Evolutionary conservation across 148 eudicot species (phyloP).

Genomic region (Diospyros kaki): DNA sequence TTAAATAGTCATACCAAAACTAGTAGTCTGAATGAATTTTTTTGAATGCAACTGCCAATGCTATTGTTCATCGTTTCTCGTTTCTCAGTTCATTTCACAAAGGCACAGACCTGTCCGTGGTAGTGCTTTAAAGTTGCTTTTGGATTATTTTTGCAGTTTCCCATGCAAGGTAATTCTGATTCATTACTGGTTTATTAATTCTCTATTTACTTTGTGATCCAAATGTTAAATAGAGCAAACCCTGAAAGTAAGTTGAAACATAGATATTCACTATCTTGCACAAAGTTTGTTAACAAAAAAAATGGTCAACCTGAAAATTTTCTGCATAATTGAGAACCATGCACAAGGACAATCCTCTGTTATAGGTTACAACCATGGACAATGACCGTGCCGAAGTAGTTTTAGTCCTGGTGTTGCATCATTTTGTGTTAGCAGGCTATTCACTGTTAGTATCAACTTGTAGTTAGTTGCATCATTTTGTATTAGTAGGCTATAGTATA

Average conservation of each 20-base stretch:
- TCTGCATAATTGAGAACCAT: too few relatives aligned
- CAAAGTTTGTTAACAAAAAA: neutral
- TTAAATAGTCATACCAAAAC: neutral
- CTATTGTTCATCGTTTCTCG: slow-evolving; percentile 8
- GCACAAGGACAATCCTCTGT: too few relatives aligned
- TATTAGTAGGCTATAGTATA: neutral
- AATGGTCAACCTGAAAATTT: too few relatives aligned
- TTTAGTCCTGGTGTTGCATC: neutral
- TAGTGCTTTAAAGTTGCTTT: slow-evolving; percentile 58
- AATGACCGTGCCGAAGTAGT: too few relatives aligned
- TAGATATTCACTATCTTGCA: neutral
- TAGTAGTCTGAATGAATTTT: neutral
- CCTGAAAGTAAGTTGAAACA: neutral
- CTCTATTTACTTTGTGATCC: neutral
- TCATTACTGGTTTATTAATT: neutral
- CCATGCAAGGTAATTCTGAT: slow-evolving; percentile 78
- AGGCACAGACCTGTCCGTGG: slow-evolving; percentile 86
- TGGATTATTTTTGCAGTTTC: slow-evolving; percentile 62
- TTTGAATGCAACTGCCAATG: neutral
- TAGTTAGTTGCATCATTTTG: neutral
- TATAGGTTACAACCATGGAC: too few relatives aligned
- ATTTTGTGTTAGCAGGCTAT: neutral
- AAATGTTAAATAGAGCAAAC: neutral
- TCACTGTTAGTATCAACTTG: neutral
- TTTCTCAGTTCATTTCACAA: slow-evolving; percentile 78